Evolutionary conservation across 2,329 filamentous ascomycete species (phyloP).

Genomic region (Penicillium sp.): DNA sequence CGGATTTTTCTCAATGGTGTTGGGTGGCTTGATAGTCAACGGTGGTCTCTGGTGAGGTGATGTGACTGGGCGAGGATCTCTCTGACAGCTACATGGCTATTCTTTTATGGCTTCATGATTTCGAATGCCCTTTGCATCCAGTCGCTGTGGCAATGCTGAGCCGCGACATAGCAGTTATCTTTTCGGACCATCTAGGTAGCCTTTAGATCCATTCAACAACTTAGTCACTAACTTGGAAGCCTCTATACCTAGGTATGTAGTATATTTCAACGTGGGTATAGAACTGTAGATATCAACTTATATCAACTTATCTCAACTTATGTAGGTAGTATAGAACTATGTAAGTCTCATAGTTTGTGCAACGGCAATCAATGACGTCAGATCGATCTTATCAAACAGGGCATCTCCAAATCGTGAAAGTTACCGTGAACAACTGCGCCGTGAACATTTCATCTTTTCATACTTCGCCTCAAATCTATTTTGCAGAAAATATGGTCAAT

Average conservation of each 20-base stretch:
- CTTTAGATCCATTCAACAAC: not conserved
- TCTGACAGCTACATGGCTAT: not conserved
- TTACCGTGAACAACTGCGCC: not conserved
- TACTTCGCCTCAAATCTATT: not conserved
- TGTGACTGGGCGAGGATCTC: not conserved
- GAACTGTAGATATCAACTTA: too few species aligned
- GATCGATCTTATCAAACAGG: not conserved
- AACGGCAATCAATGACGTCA: slow-evolving; percentile 6
- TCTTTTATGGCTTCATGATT: not conserved
- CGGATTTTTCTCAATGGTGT: not conserved
- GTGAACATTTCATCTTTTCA: not conserved
- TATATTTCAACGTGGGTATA: too few species aligned
- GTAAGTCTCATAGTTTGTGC: not conserved
- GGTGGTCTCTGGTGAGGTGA: not conserved
- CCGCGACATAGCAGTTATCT: not conserved
- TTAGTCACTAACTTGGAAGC: not conserved
- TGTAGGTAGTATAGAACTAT: too few species aligned
- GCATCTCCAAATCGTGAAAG: not conserved
- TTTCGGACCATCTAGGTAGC: not conserved
- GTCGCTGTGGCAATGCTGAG: not conserved
- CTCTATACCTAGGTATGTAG: not conserved
- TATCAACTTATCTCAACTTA: too few species aligned
- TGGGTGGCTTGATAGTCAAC: not conserved
- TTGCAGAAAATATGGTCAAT: slow-evolving; percentile 9
- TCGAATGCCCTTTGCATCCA: not conserved